phyloP scores from a whole-genome alignment of 139 green algal species.

The Eudorina sp. region DNA sequence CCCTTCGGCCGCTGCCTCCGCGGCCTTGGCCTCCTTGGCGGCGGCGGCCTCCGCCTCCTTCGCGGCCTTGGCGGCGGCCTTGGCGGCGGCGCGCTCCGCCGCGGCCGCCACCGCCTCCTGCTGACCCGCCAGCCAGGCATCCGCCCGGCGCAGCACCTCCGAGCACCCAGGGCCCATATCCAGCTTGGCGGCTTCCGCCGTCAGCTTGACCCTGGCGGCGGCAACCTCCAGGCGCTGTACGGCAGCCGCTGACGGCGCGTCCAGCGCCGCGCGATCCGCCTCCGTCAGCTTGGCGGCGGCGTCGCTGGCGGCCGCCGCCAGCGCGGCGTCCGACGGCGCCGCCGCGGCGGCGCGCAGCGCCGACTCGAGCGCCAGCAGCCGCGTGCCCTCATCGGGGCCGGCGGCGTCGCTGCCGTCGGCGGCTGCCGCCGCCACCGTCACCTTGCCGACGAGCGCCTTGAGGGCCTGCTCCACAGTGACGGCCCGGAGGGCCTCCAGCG shows the following conservation, averaged over 20 bases:
- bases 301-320: background rate
- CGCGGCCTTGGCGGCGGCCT: background rate
- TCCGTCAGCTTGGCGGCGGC: constrained; percentile 12
- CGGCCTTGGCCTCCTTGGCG: background rate
- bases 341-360: background rate
- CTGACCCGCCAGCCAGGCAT: constrained; percentile 24
- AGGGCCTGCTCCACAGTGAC: background rate
- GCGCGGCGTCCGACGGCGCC: background rate
- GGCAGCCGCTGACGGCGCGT: background rate
- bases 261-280: constrained; percentile 8
- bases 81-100: background rate
- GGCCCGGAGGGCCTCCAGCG: background rate
- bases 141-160: background rate
- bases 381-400: constrained; percentile 2
- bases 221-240: background rate
- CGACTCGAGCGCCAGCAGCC: constrained; percentile 27
- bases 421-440: background rate
- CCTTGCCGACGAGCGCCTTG: background rate
- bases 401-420: background rate
- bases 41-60: background rate
- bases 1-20: background rate
- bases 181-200: background rate
- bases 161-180: constrained; percentile 21
- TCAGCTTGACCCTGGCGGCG: background rate
- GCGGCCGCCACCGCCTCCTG: background rate